Evolutionary conservation across 148 eudicot species (phyloP).

Genomic region (Silene uniflora): DNA sequence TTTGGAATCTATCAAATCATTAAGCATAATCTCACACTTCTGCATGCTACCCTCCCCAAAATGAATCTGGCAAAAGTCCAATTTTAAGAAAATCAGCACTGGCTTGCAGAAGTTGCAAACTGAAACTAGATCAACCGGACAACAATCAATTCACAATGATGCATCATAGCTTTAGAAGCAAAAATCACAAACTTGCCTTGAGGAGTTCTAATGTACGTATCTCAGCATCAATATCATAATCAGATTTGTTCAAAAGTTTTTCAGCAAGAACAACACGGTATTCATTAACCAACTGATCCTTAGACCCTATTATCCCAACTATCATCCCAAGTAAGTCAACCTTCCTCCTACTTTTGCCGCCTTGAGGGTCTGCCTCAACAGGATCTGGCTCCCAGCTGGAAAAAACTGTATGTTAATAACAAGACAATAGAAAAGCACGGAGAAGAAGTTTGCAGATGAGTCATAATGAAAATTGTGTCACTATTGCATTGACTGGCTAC

Average conservation of each 20-base stretch:
- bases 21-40: conserved; percentile 96
- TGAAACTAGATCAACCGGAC: not conserved
- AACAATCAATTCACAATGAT: conserved; percentile 10
- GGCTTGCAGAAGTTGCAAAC: conserved; percentile 12
- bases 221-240: conserved; percentile 91
- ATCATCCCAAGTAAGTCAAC: conserved; percentile 95
- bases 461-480: no score
- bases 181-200: conserved; percentile 42
- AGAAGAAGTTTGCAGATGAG: no score
- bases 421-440: not conserved
- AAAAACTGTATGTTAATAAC: conserved; percentile 11
- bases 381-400: conserved; percentile 99
- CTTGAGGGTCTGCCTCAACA: conserved; percentile 87
- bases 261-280: conserved; percentile 98
- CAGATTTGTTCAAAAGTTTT: conserved; percentile 93
- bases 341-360: conserved; percentile 70
- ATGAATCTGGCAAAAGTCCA: conserved; percentile 60
- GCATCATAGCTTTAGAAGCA: conserved; percentile 14
- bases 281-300: conserved; percentile 92
- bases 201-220: conserved; percentile 92
- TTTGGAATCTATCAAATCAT: conserved; percentile 95
- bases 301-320: conserved; percentile 94
- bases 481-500: no score
- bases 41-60: conserved; percentile 99
- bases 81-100: conserved; percentile 15